These are phyloP conservation scores for Aristolochia californica DNA, from an alignment of 164 flowering plant species.

Conservation along the genomic window DNA sequence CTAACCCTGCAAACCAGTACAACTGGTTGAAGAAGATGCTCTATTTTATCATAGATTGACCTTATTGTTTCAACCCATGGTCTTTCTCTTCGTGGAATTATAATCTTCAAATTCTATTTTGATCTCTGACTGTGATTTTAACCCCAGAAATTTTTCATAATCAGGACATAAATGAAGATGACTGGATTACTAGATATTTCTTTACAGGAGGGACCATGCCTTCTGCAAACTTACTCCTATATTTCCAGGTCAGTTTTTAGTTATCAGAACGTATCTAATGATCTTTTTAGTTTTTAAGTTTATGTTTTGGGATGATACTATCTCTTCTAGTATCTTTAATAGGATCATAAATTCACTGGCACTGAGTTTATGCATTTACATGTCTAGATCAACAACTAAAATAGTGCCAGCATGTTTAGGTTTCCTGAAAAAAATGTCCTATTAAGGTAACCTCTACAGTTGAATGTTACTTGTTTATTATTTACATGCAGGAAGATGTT, in stretches of 20 bases:
- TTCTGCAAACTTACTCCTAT: slow-evolving; percentile 73
- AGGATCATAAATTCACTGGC: background rate
- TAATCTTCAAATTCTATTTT: no score
- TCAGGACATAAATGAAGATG: slow-evolving; percentile 71
- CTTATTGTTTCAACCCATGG: no score
- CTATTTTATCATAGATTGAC: no score
- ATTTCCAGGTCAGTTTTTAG: slow-evolving; percentile 52
- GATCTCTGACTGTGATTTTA: no score
- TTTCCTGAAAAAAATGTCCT: background rate
- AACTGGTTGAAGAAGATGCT: no score
- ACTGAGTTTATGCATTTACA: no score
- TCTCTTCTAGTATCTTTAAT: background rate
- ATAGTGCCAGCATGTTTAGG: background rate
- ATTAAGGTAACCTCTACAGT: background rate
- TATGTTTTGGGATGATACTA: background rate
- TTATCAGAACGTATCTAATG: background rate
- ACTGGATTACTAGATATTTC: slow-evolving; percentile 86
- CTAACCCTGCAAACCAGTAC: no score
- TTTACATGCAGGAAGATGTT: slow-evolving; percentile 65
- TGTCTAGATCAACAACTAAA: no score
- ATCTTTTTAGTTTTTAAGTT: background rate
- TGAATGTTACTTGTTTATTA: background rate
- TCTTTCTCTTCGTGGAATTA: no score
- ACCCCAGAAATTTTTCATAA: background rate
- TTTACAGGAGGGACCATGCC: slow-evolving; percentile 94